Evolutionary conservation across 2,329 filamentous ascomycete species (phyloP).

Genomic region (Onygena corvina): DNA sequence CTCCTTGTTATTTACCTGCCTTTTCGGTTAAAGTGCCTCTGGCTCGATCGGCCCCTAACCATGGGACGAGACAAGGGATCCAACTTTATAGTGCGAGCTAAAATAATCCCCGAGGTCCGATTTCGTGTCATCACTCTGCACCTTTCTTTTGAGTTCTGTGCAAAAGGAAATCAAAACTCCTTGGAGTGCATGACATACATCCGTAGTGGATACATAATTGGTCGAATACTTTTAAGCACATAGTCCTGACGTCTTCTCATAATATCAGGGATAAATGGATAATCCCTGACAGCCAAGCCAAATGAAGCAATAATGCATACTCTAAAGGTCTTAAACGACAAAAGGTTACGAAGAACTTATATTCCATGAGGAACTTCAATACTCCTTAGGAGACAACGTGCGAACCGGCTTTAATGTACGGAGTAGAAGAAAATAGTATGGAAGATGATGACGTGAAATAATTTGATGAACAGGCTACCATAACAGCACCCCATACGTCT

Average conservation of each 20-base stretch:
- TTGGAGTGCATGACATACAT: background rate
- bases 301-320: slow-evolving; percentile 6
- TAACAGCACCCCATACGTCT: too few species aligned
- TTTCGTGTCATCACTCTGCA: background rate
- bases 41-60: slow-evolving; percentile 1
- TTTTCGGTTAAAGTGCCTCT: slow-evolving; percentile 1
- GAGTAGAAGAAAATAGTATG: too few species aligned
- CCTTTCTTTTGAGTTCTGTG: background rate
- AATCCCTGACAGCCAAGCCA: background rate
- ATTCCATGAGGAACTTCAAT: too few species aligned
- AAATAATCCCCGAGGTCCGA: slow-evolving; percentile 6
- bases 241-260: too few species aligned
- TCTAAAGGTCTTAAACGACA: slow-evolving; percentile 2
- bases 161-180: slow-evolving; percentile 2
- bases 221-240: too few species aligned
- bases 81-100: slow-evolving; percentile 1
- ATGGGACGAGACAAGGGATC: slow-evolving; percentile 1
- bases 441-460: too few species aligned
- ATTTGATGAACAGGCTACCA: too few species aligned
- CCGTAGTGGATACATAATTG: slow-evolving; percentile 1
- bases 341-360: too few species aligned
- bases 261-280: background rate
- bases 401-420: too few species aligned
- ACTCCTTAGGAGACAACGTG: too few species aligned
- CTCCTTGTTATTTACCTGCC: slow-evolving; percentile 7